Base-by-base conservation (phyloP, 495 filamentous ascomycete species). In the Glutinoglossum americanum region DNA sequence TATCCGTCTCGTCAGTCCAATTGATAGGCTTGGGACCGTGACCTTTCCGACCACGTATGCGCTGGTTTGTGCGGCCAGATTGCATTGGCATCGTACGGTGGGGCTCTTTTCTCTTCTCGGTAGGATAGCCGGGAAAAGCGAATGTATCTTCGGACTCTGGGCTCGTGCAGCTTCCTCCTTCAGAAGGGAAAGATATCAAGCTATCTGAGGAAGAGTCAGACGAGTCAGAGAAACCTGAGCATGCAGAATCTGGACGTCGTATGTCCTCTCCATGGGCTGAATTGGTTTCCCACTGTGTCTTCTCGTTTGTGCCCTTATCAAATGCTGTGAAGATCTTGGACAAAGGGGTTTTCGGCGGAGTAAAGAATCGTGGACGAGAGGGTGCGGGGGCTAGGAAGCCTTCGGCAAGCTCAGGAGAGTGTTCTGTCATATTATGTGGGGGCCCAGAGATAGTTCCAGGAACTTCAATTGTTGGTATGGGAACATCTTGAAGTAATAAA, bases 1-100 rank as follows among this genome's bases (percentile, higher is more conserved):
- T 80, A 68, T 89, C 89, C 87, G 94, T 93, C 21, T 87, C 84
- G 49, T 81, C 77, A 1, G 85, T 93, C 89, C 89, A 98, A 26
- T 64, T 63, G 19, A 66, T 35, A 30, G 68, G 62, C 13, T 69
- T 70, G 32, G 61, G 61, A 9, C 49, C 49, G 26, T 27, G 49
- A 15, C 28, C 49, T 17, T 61, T 60, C 33, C 48, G 57, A 27
- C 57, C 27, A 19, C 32, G 25, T 23, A 51, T 58, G 25, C 19
- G 45, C 10, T 9, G 56, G 13, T 41, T 45, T 17, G 33, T 13
- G 21, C 17, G 21, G 13, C 19, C 49, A 15, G 28, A 3, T 21
- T 27, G 25, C 5, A 9, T 28, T 3, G 49, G 49, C 17, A 32
- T 32, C 49, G 19, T 53, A 30, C 26, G 49, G 5, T 25, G 23